Evolutionary conservation across 441 rosid species (phyloP).

Genomic region (Brassica hybrid): DNA sequence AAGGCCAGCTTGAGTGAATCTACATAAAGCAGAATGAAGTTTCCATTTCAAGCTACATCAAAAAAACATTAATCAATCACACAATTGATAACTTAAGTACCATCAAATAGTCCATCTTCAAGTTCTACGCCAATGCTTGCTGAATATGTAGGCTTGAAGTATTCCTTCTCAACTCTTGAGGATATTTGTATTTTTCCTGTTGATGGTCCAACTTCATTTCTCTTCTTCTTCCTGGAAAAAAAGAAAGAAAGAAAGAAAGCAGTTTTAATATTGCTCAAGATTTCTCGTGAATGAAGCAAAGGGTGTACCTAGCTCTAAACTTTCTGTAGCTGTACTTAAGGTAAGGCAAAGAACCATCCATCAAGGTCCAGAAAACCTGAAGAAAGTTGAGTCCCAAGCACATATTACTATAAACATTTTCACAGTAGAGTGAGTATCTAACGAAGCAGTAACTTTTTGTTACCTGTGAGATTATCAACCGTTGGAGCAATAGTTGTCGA

Average conservation of each 20-base stretch:
- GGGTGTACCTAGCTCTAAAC: constrained; percentile 68
- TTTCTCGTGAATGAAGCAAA: constrained; percentile 11
- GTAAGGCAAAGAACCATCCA: constrained; percentile 82
- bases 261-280: constrained; percentile 4
- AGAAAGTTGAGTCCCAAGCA: not conserved
- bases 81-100: constrained; percentile 47
- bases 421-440: not conserved
- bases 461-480: constrained; percentile 85
- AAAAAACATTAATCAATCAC: constrained; percentile 6
- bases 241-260: not conserved
- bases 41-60: constrained; percentile 39
- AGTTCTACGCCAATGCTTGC: constrained; percentile 87
- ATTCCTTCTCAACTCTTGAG: constrained; percentile 94
- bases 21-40: constrained; percentile 34
- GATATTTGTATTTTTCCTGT: constrained; percentile 63
- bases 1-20: constrained; percentile 84
- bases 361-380: constrained; percentile 82
- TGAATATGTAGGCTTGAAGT: constrained; percentile 77
- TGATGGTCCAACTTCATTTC: constrained; percentile 50
- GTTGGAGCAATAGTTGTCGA: constrained; percentile 82
- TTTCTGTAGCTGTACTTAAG: constrained; percentile 84
- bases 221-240: constrained; percentile 67
- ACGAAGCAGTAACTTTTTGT: constrained; percentile 1
- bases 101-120: constrained; percentile 95
- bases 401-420: too few species aligned